Evolutionary conservation across 176 grass and related monocot species (phyloP).

Genomic region (Themeda triandra): DNA sequence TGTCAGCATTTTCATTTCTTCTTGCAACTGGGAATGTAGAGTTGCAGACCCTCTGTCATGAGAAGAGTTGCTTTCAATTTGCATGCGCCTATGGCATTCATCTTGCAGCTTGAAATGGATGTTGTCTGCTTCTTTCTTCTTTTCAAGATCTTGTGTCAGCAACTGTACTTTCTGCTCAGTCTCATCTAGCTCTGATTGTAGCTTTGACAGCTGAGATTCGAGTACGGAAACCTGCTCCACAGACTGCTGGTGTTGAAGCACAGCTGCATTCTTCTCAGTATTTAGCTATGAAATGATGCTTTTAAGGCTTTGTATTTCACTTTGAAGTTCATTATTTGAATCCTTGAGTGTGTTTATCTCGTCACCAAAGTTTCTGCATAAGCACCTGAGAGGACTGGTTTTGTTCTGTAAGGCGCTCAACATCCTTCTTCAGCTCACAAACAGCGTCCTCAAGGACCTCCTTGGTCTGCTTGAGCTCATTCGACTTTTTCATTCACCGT

Average conservation of each 20-base stretch:
- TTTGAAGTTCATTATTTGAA: slow-evolving; percentile 57
- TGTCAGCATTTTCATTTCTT: slow-evolving; percentile 33
- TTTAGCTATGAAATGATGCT: slow-evolving; percentile 34
- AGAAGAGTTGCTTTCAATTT: slow-evolving; percentile 50
- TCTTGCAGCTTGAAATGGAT: slow-evolving; percentile 34
- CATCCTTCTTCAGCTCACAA: slow-evolving; percentile 66
- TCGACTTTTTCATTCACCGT: slow-evolving; percentile 44
- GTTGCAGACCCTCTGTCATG: slow-evolving; percentile 21
- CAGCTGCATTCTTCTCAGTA: slow-evolving; percentile 34
- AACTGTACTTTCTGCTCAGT: slow-evolving; percentile 41
- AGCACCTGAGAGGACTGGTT: slow-evolving; percentile 50
- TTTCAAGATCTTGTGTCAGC: slow-evolving; percentile 44
- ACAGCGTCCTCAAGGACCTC: slow-evolving; percentile 48
- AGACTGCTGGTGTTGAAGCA: slow-evolving; percentile 38
- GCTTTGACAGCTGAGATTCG: slow-evolving; percentile 34
- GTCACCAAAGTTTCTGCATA: slow-evolving; percentile 47
- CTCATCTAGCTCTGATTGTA: slow-evolving; percentile 44
- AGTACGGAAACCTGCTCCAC: slow-evolving; percentile 23
- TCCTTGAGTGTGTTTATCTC: slow-evolving; percentile 44
- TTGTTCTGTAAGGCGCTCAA: slow-evolving; percentile 50
- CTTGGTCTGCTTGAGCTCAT: slow-evolving; percentile 48
- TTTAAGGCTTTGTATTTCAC: slow-evolving; percentile 59
- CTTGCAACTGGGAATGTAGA: slow-evolving; percentile 45
- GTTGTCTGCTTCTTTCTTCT: slow-evolving; percentile 34
- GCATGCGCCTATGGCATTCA: slow-evolving; percentile 37